These are phyloP conservation scores for Naganishia cerealis DNA, from an alignment of 1,284 basidiomycete species.

Conservation along the genomic window DNA sequence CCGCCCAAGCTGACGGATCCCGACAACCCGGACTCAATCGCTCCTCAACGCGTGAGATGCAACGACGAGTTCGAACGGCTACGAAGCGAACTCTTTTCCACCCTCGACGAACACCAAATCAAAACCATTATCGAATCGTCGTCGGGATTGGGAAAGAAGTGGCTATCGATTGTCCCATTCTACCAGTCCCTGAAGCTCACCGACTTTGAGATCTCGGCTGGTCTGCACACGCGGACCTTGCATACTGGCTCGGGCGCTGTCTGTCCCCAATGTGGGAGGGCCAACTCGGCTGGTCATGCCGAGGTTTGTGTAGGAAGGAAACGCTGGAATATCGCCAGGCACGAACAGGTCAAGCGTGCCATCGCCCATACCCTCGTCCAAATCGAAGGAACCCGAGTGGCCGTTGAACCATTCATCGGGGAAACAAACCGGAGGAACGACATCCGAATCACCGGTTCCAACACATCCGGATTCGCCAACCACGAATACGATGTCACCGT, in stretches of 20 bases:
- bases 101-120: conserved; percentile 13
- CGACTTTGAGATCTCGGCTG: conserved; percentile 1
- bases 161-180: conserved; percentile 9
- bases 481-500: too few species aligned
- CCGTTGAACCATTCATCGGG: conserved; percentile 2
- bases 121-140: conserved; percentile 10
- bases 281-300: background rate
- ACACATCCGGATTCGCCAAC: too few species aligned
- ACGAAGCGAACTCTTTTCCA: conserved; percentile 1
- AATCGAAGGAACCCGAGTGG: background rate
- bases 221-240: conserved; percentile 9
- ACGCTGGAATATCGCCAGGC: background rate
- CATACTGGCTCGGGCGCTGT: conserved; percentile 1
- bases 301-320: background rate
- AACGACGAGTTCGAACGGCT: background rate
- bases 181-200: background rate
- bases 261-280: too few species aligned
- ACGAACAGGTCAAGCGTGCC: conserved; percentile 2
- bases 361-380: background rate
- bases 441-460: background rate
- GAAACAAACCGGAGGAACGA: conserved; percentile 4
- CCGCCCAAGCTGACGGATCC: conserved; percentile 3
- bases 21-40: conserved; percentile 10
- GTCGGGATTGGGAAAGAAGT: too few species aligned
- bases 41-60: background rate